phyloP scores from a whole-genome alignment of 768 basidiomycete genomes.

The Asterophora lycoperdoides region DNA sequence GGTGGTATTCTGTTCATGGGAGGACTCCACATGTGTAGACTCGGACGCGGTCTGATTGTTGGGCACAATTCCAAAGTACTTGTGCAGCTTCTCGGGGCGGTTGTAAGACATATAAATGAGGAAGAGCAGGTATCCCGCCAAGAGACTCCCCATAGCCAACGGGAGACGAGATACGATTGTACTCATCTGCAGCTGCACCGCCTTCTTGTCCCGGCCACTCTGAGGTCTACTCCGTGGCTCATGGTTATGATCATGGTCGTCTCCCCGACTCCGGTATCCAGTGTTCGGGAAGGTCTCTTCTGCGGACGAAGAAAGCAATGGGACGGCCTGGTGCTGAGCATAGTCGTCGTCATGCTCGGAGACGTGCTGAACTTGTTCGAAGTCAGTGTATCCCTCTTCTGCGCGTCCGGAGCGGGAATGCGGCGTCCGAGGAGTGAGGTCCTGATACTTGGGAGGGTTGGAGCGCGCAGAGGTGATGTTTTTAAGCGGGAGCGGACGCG shows the following conservation, averaged over 20 bases:
- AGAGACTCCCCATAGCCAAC: slow-evolving; percentile 40
- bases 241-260: slow-evolving; percentile 36
- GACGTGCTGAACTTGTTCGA: slow-evolving; percentile 43
- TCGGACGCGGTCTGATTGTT: slow-evolving; percentile 14
- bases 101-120: slow-evolving; percentile 47
- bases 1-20: slow-evolving; percentile 3
- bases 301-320: slow-evolving; percentile 46
- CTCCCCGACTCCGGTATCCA: slow-evolving; percentile 39
- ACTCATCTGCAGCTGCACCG: slow-evolving; percentile 17
- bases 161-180: slow-evolving; percentile 32
- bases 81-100: slow-evolving; percentile 42
- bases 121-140: slow-evolving; percentile 44
- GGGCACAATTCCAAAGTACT: slow-evolving; percentile 36
- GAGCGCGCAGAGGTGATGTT: slow-evolving; percentile 31
- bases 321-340: slow-evolving; percentile 39
- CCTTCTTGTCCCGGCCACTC: slow-evolving; percentile 3
- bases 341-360: slow-evolving; percentile 32
- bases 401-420: slow-evolving; percentile 56
- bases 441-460: slow-evolving; percentile 30
- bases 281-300: slow-evolving; percentile 34
- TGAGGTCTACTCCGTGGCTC: slow-evolving; percentile 12
- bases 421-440: slow-evolving; percentile 57
- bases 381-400: slow-evolving; percentile 48
- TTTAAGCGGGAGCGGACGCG: slow-evolving; percentile 36
- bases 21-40: not conserved